phyloP scores from a whole-genome alignment of 345 rosid genomes.

The Xanthoceras sorbifolium region DNA sequence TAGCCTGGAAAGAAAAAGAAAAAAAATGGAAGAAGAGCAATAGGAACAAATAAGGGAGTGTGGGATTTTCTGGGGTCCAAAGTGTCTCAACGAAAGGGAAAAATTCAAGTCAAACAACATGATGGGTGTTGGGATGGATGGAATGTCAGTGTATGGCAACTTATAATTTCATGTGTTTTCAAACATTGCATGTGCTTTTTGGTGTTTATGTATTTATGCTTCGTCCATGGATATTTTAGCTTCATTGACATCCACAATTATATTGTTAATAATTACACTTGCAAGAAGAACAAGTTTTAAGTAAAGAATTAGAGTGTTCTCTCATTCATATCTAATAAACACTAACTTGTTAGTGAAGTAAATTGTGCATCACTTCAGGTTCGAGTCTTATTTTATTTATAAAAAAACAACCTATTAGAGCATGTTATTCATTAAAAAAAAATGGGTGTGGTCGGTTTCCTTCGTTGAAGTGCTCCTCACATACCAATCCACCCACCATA shows the following conservation, averaged over 20 bases:
- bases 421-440: too few species aligned
- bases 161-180: neutral
- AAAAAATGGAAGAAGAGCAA: slow-evolving; percentile 11
- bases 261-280: neutral
- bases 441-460: too few species aligned
- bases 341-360: too few species aligned
- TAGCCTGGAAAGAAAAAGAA: neutral
- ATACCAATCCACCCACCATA: too few species aligned
- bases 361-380: too few species aligned
- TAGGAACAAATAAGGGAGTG: neutral
- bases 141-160: neutral
- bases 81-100: slow-evolving; percentile 3
- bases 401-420: too few species aligned
- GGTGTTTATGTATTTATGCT: neutral
- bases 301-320: too few species aligned
- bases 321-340: too few species aligned
- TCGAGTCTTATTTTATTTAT: neutral
- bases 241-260: neutral
- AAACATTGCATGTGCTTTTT: slow-evolving; percentile 26
- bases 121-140: slow-evolving; percentile 16
- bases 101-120: slow-evolving; percentile 22
- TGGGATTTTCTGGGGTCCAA: slow-evolving; percentile 14
- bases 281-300: too few species aligned
- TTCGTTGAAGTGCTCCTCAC: neutral
- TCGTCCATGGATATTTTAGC: neutral